Evolutionary conservation across 2,329 filamentous ascomycete species (phyloP).

Genomic region (Penicillium sp.): DNA sequence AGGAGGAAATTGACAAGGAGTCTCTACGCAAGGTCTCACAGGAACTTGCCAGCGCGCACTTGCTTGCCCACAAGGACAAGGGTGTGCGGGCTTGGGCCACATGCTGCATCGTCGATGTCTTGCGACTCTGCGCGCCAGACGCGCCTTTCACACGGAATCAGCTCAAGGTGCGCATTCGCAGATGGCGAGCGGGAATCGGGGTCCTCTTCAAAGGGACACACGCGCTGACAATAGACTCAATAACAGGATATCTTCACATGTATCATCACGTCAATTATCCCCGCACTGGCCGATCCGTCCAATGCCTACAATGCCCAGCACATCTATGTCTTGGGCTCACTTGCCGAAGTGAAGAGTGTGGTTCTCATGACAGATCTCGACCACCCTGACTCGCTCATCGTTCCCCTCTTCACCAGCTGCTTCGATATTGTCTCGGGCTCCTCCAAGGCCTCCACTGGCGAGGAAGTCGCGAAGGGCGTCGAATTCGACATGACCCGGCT

Average conservation of each 20-base stretch:
- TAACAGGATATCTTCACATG: slow-evolving; percentile 84
- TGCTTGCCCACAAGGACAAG: slow-evolving; percentile 86
- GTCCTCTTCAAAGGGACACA: neutral
- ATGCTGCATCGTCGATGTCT: slow-evolving; percentile 86
- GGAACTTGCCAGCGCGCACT: slow-evolving; percentile 73
- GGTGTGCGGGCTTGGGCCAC: slow-evolving; percentile 86
- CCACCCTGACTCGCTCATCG: slow-evolving; percentile 70
- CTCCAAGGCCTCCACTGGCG: slow-evolving; percentile 67
- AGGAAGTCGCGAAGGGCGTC: slow-evolving; percentile 85
- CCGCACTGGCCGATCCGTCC: slow-evolving; percentile 76
- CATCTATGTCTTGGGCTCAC: slow-evolving; percentile 80
- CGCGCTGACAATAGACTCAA: slow-evolving; percentile 1
- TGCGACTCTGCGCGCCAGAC: slow-evolving; percentile 88
- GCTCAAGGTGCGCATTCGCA: slow-evolving; percentile 65
- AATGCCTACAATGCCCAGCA: slow-evolving; percentile 92
- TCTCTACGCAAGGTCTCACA: slow-evolving; percentile 80
- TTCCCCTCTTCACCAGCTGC: slow-evolving; percentile 77
- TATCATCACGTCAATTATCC: slow-evolving; percentile 77
- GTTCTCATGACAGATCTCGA: slow-evolving; percentile 85
- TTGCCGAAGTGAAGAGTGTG: slow-evolving; percentile 91
- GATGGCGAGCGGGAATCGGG: neutral
- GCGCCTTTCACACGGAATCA: slow-evolving; percentile 88
- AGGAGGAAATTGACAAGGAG: slow-evolving; percentile 77
- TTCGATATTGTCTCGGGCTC: slow-evolving; percentile 87
- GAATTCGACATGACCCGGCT: slow-evolving; percentile 88